Evolutionary conservation across 129 eudicot species (phyloP).

Genomic region (Artemisia annua): DNA sequence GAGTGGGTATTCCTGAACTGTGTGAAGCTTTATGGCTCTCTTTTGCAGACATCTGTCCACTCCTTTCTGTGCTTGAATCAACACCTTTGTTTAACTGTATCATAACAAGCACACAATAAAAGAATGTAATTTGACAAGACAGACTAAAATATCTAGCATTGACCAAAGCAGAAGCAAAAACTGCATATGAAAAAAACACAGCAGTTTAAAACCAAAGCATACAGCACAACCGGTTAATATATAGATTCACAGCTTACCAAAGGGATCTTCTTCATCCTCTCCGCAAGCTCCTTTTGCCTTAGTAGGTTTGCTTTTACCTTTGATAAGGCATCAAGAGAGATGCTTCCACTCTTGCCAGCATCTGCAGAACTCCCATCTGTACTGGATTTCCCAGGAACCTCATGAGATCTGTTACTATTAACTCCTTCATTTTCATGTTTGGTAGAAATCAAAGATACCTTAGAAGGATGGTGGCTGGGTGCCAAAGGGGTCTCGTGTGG

Average conservation of each 20-base stretch:
- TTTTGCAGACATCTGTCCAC: slow-evolving; percentile 38
- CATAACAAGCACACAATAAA: not conserved
- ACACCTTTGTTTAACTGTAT: slow-evolving; percentile 61
- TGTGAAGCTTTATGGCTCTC: slow-evolving; percentile 42
- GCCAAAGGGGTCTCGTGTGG: slow-evolving; percentile 39
- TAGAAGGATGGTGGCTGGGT: slow-evolving; percentile 52
- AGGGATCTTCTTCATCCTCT: slow-evolving; percentile 80
- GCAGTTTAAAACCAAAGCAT: not conserved
- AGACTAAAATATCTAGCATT: too few relatives aligned
- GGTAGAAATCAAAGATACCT: slow-evolving; percentile 95
- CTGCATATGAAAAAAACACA: not conserved
- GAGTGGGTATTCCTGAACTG: slow-evolving; percentile 41
- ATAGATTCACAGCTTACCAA: slow-evolving; percentile 42
- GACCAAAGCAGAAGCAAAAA: not conserved
- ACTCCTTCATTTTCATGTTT: slow-evolving; percentile 99
- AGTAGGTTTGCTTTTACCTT: slow-evolving; percentile 88
- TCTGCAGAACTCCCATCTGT: slow-evolving; percentile 90
- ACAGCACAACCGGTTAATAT: not conserved
- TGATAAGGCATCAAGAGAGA: slow-evolving; percentile 87
- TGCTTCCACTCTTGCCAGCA: slow-evolving; percentile 72
- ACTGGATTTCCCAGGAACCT: slow-evolving; percentile 99
- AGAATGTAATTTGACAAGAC: too few relatives aligned
- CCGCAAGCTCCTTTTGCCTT: slow-evolving; percentile 73
- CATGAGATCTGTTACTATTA: slow-evolving; percentile 98
- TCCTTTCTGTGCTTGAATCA: slow-evolving; percentile 39